Evolutionary conservation across 495 filamentous ascomycete genomes (phyloP), one percentile per base, ranked within the genome.

Genomic region (Melanomma pulvis-pyrius): DNA sequence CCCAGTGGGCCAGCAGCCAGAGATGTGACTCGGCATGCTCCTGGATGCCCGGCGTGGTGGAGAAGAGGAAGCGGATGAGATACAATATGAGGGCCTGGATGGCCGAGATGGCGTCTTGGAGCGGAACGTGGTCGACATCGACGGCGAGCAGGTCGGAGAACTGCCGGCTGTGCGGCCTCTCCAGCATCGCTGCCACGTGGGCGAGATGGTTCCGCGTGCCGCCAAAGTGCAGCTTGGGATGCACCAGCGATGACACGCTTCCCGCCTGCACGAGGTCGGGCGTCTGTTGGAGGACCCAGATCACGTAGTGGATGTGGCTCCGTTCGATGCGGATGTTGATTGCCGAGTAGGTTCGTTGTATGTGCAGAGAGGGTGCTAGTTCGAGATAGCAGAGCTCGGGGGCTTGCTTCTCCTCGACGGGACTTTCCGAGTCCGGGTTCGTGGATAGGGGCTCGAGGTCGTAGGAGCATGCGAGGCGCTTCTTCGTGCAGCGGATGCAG

Each of bases 401-500:
- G 11, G 6, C 4, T 25, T 51, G 26, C 22, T 51, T 49, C n/a
- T 5, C 5, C 5, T 49, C 46, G 7, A 8, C 7, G 46, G 46
- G 21, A 25, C 6, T 2, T 29, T 51, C 26, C 48, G 11, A 51
- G 21, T 48, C 44, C 6, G 17, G 44, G 6, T n/a, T 4, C 3
- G 17, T 48, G 22, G 44, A 24, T 24, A 48, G 44, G 17, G 44
- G 44, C 22, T 48, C 44, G 5, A 48, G 44, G 22, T 25, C 26
- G 22, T 51, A 51, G 7, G 7, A 6, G 48, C 48, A 51, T 6
- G 48, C 11, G 26, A 51, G 13, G 3, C 19, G 13, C 26, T 51
- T 51, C 15, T 51, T 51, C 19, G 6, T 51, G 48, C 48, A 51
- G 15, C 48, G 48, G 4, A 51, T 25, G 48, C 48, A 51, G 48